Conservation (phyloP, 2,329 filamentous ascomycete genomes). For the Lasiodiplodia hormozganensis region DNA sequence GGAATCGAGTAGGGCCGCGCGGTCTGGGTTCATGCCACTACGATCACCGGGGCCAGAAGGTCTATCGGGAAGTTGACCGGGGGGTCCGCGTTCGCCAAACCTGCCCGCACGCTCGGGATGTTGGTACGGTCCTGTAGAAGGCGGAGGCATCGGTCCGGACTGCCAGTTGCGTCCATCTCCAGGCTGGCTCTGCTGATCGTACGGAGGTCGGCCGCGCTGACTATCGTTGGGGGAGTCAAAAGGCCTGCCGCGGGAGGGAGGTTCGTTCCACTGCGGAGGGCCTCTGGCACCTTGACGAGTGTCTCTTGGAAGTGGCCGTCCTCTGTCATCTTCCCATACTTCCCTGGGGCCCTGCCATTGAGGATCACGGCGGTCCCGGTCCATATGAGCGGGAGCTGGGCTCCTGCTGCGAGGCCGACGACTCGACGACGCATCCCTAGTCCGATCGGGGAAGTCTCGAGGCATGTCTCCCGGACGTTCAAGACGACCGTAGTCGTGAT, state of each 20-base stretch:
- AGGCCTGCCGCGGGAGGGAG: conserved; percentile 13
- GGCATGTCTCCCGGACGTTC: conserved; percentile 50
- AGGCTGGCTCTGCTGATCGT: conserved; percentile 40
- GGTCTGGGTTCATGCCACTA: conserved; percentile 50
- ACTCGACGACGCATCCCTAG: conserved; percentile 51
- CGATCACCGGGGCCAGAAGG: conserved; percentile 16
- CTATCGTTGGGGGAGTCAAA: conserved; percentile 18
- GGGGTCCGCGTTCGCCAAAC: background rate
- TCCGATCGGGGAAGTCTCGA: conserved; percentile 37
- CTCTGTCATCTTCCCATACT: conserved; percentile 44
- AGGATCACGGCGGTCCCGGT: conserved; percentile 40
- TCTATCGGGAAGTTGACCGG: conserved; percentile 13
- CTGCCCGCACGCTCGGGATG: conserved; percentile 18
- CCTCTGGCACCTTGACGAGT: conserved; percentile 32
- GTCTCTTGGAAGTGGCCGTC: conserved; percentile 43
- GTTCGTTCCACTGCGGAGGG: conserved; percentile 23
- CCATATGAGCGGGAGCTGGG: conserved; percentile 41
- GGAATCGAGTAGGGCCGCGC: conserved; percentile 48
- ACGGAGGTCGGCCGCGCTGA: conserved; percentile 36
- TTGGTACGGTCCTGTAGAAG: conserved; percentile 24
- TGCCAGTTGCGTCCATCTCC: conserved; percentile 27
- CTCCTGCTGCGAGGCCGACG: conserved; percentile 47
- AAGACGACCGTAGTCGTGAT: conserved; percentile 52
- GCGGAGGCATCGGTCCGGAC: conserved; percentile 26
- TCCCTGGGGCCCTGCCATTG: conserved; percentile 41